Conservation (phyloP, 306 rosid genomes). For the Quillaja saponaria region DNA sequence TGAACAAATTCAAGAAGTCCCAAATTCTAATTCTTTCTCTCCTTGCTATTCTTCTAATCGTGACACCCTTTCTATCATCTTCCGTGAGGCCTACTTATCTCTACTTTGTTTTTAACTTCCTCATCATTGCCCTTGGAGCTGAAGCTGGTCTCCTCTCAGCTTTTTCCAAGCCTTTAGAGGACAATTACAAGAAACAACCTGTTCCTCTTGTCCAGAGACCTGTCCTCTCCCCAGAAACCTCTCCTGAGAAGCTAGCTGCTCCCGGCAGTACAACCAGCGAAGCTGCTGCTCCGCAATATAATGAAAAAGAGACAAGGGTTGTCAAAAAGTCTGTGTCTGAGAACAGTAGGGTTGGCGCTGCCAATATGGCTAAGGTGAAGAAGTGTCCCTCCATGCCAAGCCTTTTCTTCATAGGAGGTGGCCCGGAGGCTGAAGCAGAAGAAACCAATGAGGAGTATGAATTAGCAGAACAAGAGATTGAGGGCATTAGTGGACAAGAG, state of each 20-base stretch:
- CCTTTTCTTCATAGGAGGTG: slow-evolving; percentile 57
- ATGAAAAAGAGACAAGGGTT: slow-evolving; percentile 28
- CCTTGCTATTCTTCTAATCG: slow-evolving; percentile 50
- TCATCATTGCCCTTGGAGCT: slow-evolving; percentile 67
- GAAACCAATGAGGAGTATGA: slow-evolving; percentile 25
- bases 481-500: slow-evolving; percentile 58
- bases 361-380: slow-evolving; percentile 38
- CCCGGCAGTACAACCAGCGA: not conserved
- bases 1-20: slow-evolving; percentile 51
- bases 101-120: slow-evolving; percentile 63
- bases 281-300: slow-evolving; percentile 12
- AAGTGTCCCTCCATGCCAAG: slow-evolving; percentile 65
- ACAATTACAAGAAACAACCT: slow-evolving; percentile 27
- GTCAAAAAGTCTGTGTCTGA: slow-evolving; percentile 42
- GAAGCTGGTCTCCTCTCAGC: slow-evolving; percentile 73
- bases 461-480: slow-evolving; percentile 35
- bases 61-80: slow-evolving; percentile 68
- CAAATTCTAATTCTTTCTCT: slow-evolving; percentile 54
- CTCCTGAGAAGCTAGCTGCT: slow-evolving; percentile 21
- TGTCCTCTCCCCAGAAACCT: slow-evolving; percentile 25
- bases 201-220: slow-evolving; percentile 25
- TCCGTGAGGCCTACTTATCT: slow-evolving; percentile 54
- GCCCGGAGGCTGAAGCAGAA: slow-evolving; percentile 43
- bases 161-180: slow-evolving; percentile 46
- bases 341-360: slow-evolving; percentile 27